A percentile compares a stretch with the other conserved stretches of the same genome.
Conservation (phyloP, 2,329 filamentous ascomycete genomes). For the Dothistroma septosporum region DNA sequence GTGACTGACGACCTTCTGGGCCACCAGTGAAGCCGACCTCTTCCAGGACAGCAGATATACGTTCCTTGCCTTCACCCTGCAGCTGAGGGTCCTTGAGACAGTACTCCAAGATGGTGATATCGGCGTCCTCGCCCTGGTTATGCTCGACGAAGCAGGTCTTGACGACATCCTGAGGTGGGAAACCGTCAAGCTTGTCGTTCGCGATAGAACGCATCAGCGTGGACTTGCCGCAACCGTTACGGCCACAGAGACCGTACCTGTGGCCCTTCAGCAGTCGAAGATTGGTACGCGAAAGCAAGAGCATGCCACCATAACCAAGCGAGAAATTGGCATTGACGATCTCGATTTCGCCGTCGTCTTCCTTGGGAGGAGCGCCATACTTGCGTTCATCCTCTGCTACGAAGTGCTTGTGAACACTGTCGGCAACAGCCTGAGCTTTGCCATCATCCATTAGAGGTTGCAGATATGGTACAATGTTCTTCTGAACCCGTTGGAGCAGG, state of each 20-base stretch:
- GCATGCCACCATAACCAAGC: constrained; percentile 94
- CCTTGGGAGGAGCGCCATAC: constrained; percentile 76
- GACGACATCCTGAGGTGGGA: constrained; percentile 86
- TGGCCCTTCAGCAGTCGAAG: constrained; percentile 91
- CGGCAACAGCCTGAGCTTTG: constrained; percentile 62
- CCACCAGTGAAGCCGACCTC: constrained; percentile 94
- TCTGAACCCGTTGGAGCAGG: constrained; percentile 66
- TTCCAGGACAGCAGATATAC: constrained; percentile 75
- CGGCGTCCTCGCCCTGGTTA: constrained; percentile 96
- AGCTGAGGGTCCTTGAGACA: constrained; percentile 85
- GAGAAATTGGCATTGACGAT: constrained; percentile 99
- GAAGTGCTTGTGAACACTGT: constrained; percentile 72
- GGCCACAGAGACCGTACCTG: constrained; percentile 92
- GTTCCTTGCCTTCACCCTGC: constrained; percentile 69
- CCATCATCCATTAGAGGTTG: constrained; percentile 62
- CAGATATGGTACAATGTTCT: constrained; percentile 70
- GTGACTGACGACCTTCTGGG: constrained; percentile 79
- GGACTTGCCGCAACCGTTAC: constrained; percentile 98
- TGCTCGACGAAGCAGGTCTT: constrained; percentile 98
- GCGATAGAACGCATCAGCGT: constrained; percentile 97
- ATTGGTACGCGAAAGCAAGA: constrained; percentile 93
- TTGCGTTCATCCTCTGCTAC: constrained; percentile 81
- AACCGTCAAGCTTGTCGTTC: constrained; percentile 92
- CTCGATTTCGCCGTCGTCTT: constrained; percentile 87
- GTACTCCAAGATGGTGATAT: constrained; percentile 92